phyloP scores from a whole-genome alignment of 2,329 filamentous ascomycete genomes.

The Stagonosporopsis cucurbitacearum region DNA sequence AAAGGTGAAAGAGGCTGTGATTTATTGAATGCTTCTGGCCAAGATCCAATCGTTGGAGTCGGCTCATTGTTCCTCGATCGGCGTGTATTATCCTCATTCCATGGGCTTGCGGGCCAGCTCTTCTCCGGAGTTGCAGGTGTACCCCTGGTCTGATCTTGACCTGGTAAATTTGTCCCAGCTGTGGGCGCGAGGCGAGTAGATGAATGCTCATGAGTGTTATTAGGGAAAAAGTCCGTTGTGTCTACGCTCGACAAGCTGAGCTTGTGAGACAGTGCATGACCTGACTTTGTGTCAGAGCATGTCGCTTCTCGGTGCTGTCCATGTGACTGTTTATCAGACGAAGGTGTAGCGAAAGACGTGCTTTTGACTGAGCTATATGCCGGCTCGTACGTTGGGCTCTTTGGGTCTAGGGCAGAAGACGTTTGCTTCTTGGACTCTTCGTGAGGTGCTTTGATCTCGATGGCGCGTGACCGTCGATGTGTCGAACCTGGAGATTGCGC shows the following conservation, averaged over 20 bases:
- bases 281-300: constrained; percentile 22
- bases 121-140: constrained; percentile 47
- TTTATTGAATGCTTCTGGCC: constrained; percentile 42
- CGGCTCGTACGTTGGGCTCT: constrained; percentile 51
- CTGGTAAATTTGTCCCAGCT: constrained; percentile 15
- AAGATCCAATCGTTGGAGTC: constrained; percentile 36
- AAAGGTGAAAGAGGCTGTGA: constrained; percentile 28
- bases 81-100: constrained; percentile 39
- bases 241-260: constrained; percentile 49
- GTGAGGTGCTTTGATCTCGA: constrained; percentile 50
- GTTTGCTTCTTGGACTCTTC: constrained; percentile 34
- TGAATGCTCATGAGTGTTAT: constrained; percentile 50
- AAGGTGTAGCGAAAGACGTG: constrained; percentile 40
- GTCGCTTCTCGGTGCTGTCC: constrained; percentile 34
- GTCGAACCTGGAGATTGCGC: constrained; percentile 40
- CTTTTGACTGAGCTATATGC: constrained; percentile 17
- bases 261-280: constrained; percentile 37
- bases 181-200: constrained; percentile 43
- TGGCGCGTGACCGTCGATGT: constrained; percentile 49
- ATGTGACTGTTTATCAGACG: constrained; percentile 39
- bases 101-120: constrained; percentile 44
- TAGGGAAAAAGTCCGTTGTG: constrained; percentile 52
- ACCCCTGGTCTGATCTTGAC: constrained; percentile 23
- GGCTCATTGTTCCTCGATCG: constrained; percentile 31
- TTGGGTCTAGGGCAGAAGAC: constrained; percentile 45